Base-by-base conservation (phyloP, 192 early-diverging fungal genomes). In the Mortierella antarctica region DNA sequence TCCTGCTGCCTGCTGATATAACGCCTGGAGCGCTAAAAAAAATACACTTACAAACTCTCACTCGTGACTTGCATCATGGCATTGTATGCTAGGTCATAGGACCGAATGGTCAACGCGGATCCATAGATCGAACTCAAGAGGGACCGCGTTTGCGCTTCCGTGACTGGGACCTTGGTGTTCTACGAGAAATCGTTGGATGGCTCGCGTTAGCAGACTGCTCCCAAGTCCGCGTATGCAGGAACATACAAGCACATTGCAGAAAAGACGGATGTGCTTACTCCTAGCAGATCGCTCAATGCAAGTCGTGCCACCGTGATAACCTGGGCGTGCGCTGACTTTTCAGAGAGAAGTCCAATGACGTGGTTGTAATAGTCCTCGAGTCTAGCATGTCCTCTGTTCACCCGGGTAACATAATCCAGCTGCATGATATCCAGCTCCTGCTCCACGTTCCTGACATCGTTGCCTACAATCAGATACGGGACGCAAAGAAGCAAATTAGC, bases 381-480 rank as follows among this genome's bases (percentile, higher is more conserved):
- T n/a, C 51, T 72, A 10, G 77, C 67, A n/a, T 70, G 75, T n/a
- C 75, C 75, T 44, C 58, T 55, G 31, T 48, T 53, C 23, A 63
- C 15, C 4, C 70, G 55, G n/a, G 42, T 62, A 7, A 45, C 23
- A 11, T 80, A 80, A 13, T 80, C 77, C 49, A 62, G 60, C 13
- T 71, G 70, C 70, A 80, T 71, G 52, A 80, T 72, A 21, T 80
- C 77, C n/a, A 80, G 70, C 21, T 80, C 77, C 53, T 72, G 69
- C 11, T 80, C 77, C 6, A 72, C 70, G 15, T 48, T 55, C 14
- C 67, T 65, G 46, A 80, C 53, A 54, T 72, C 77, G 45, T 72
- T 80, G 23, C 77, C 77, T 80, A 57, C 23, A 18, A 9, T 31
- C 11, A 57, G 46, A 46, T 15, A 18, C 10, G 12, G 41, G 17